Percentiles rank a stretch among this genome's conserved stretches.
phyloP scores from a whole-genome alignment of 768 basidiomycete genomes.

The Serpula lacrymans region DNA sequence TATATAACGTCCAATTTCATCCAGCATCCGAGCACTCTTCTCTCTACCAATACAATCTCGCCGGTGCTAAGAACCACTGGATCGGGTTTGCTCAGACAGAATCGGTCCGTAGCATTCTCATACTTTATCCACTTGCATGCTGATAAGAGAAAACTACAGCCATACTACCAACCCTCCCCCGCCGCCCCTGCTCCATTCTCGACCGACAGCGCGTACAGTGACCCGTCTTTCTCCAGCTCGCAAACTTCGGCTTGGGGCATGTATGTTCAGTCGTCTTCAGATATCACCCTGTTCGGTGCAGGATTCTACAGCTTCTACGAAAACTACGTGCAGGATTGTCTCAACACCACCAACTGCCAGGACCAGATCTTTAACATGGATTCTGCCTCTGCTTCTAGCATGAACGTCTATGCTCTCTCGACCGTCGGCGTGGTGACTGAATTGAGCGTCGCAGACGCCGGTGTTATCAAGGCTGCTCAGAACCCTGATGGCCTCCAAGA shows the following conservation, averaged over 20 bases:
- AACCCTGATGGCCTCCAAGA: constrained; percentile 58
- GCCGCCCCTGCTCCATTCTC: constrained; percentile 52
- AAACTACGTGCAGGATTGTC: constrained; percentile 49
- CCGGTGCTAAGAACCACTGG: constrained; percentile 57
- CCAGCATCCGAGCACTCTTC: constrained; percentile 56
- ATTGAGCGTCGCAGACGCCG: constrained; percentile 45
- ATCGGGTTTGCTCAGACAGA: constrained; percentile 71
- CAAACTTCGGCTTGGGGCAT: constrained; percentile 52
- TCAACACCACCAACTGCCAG: constrained; percentile 48
- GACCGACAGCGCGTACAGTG: constrained; percentile 39
- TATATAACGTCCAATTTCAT: constrained; percentile 33
- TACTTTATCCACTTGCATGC: neutral
- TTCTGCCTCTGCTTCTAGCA: constrained; percentile 37
- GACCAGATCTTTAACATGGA: constrained; percentile 53
- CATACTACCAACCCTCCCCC: constrained; percentile 61
- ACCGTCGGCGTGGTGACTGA: constrained; percentile 53
- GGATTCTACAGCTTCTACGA: constrained; percentile 68
- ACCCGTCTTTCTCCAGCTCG: constrained; percentile 45
- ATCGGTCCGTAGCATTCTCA: constrained; percentile 37
- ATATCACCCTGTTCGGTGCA: constrained; percentile 63
- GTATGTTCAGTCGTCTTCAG: constrained; percentile 41
- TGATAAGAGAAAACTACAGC: constrained; percentile 30
- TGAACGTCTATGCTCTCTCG: constrained; percentile 55
- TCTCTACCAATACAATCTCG: constrained; percentile 63
- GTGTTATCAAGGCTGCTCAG: constrained; percentile 44